Evolutionary conservation across 2,329 filamentous ascomycete genomes (phyloP), one percentile per base, ranked within the genome.

Genomic region (Byssothecium circinans): DNA sequence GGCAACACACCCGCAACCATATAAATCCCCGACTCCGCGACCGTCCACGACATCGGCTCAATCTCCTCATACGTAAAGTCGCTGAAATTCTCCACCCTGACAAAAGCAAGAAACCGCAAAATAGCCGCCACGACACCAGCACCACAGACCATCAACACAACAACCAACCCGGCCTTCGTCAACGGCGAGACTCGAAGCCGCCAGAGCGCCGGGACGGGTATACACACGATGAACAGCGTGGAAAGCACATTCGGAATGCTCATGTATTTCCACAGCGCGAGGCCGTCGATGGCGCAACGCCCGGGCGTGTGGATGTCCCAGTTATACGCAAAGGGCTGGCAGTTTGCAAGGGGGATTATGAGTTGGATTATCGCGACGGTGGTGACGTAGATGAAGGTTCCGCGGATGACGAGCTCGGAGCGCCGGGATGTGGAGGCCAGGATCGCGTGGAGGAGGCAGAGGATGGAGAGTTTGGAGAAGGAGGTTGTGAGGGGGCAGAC

Each of bases 401-500:
- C 27, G 10, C 42, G 43, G 19, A 62, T 59, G 39, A 43, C 44
- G 22, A 48, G 22, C 2, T 47, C 43, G 33, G 46, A 55, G 18
- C 22, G 23, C n/a, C 17, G 38, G 1, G 49, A 55, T 11, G 49
- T 49, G 3, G 38, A 44, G 7, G 47, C 53, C 22, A 59, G 40
- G 20, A 60, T 53, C 18, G 48, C 47, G 22, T 58, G 30, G 29
- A 57, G 47, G 12, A 62, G 46, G 30, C 41, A 49, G 12, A 59
- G 44, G 17, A 59, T 51, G 19, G 49, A 47, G 25, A 62, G 54
- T 38, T 62, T 62, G 23, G 59, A 50, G 1, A 62, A 23, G 19
- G 54, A 58, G 4, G 57, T 61, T 12, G 57, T 59, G n/a, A 60
- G 42, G 4, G 59, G 59, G 19, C 57, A 62, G 25, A 59, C 43